Evolutionary conservation across 306 rosid species (phyloP).

Genomic region (Dalbergia cochinchinensis): DNA sequence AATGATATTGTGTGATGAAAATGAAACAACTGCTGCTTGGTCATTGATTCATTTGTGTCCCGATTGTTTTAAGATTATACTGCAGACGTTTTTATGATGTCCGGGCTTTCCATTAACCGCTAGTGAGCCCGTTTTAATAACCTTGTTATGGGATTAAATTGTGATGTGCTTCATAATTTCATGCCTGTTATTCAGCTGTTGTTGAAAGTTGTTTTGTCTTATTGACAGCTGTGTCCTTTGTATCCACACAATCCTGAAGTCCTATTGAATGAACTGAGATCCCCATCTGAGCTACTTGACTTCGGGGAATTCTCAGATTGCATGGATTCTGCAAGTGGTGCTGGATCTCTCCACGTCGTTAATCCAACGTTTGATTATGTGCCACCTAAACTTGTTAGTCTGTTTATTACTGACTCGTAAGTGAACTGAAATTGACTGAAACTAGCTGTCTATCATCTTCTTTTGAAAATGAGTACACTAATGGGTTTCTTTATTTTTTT

Average conservation of each 20-base stretch:
- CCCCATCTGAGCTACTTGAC: constrained; percentile 97
- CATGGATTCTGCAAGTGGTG: constrained; percentile 79
- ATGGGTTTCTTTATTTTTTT: constrained; percentile 28
- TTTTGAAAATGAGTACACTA: constrained; percentile 24
- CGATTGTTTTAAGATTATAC: constrained; percentile 21
- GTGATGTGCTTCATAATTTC: constrained; percentile 29
- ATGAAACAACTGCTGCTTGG: constrained; percentile 26
- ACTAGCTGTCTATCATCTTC: neutral
- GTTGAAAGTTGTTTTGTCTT: constrained; percentile 44
- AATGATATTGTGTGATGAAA: constrained; percentile 2
- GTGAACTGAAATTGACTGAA: constrained; percentile 44
- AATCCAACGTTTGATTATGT: constrained; percentile 96
- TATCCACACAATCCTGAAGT: constrained; percentile 98
- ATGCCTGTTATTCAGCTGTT: constrained; percentile 29
- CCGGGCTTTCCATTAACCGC: constrained; percentile 5
- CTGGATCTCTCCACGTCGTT: constrained; percentile 86
- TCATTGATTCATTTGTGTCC: constrained; percentile 29
- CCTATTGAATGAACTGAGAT: constrained; percentile 87
- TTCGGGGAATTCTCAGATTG: constrained; percentile 98
- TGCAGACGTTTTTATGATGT: neutral
- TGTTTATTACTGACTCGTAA: constrained; percentile 97
- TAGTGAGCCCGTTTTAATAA: constrained; percentile 8
- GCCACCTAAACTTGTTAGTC: constrained; percentile 91
- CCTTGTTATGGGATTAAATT: constrained; percentile 18
- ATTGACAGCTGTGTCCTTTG: constrained; percentile 86